A percentile compares a stretch with the other conserved stretches of the same genome.
phyloP scores from a whole-genome alignment of 2,329 filamentous ascomycete genomes.

The Phyllosticta citribraziliensis region DNA sequence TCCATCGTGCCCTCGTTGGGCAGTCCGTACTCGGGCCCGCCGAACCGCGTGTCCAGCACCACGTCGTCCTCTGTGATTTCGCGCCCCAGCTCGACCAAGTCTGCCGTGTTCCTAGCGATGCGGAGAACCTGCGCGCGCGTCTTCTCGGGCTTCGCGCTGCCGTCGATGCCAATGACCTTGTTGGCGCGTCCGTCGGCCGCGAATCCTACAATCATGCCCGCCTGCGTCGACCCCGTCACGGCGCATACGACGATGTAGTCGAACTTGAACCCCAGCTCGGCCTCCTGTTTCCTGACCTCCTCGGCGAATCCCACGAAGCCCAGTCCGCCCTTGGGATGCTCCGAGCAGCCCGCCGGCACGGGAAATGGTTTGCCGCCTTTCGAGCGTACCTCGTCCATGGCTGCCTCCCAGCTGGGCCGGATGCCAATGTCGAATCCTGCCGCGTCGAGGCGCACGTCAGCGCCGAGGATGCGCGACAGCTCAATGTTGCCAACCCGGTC shows the following conservation, averaged over 20 bases:
- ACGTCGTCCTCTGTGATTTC: constrained; percentile 56
- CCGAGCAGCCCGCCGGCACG: constrained; percentile 59
- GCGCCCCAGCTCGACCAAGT: constrained; percentile 51
- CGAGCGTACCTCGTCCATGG: too few relatives aligned
- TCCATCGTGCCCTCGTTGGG: constrained; percentile 56
- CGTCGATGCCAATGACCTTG: constrained; percentile 59
- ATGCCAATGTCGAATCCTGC: constrained; percentile 50
- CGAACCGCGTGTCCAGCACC: constrained; percentile 54
- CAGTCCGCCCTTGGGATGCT: constrained; percentile 58
- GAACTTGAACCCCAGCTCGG: constrained; percentile 51
- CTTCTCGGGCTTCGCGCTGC: constrained; percentile 48
- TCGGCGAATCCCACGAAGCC: constrained; percentile 63
- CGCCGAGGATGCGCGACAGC: constrained; percentile 57
- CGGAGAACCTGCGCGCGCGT: constrained; percentile 56
- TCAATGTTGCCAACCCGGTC: constrained; percentile 62
- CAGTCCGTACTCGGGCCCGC: constrained; percentile 58
- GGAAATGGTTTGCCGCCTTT: constrained; percentile 62
- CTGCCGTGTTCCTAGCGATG: constrained; percentile 55
- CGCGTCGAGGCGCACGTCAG: constrained; percentile 50
- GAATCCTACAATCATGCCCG: constrained; percentile 64
- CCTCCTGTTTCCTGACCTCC: constrained; percentile 55
- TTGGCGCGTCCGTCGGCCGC: constrained; percentile 35
- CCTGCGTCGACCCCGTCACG: constrained; percentile 61
- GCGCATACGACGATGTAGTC: constrained; percentile 59
- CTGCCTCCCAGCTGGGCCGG: constrained; percentile 47